Evolutionary conservation across 345 rosid species (phyloP), one percentile per base, ranked within the genome.

Genomic region (Citrus mangshanensis): DNA sequence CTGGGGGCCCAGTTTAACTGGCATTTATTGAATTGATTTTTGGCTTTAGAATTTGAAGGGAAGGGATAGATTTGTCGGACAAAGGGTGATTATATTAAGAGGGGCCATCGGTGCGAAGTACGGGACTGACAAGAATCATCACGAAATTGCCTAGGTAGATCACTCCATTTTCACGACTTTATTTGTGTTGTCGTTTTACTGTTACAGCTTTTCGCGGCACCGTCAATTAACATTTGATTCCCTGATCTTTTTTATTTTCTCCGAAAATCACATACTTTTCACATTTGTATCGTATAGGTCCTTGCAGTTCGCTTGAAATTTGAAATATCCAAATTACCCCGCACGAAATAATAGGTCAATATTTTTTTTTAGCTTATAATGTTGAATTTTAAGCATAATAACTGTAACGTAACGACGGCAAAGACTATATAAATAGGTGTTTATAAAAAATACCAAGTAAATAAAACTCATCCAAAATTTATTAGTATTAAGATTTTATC

Each of bases 401-500:
- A 42, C 0, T 10, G 16, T 12, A 42, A 42, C 0, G 51, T 12
- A 42, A 42, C 13, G 13, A 42, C 13, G 3, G 16, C 1, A 35
- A 35, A 35, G 37, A 35, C 37, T 35, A 35, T 42, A 12, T 0
- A 42, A 42, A 42, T 42, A 12, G 12, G 51, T 3, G 1, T 42
- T 42, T 42, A 42, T 42, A 0, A 42, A 42, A 42, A 42, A 46
- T 46, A 46, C 18, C 0, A 12, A 46, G 1, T 46, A 46, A 46
- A 46, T 0, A 46, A 46, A 46, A 46, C 0, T 46, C 5, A 46
- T 46, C 5, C 0, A 46, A 46, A 12, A 1, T 46, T 46, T 46
- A 0, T 46, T 46, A 46, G 0, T 13, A 46, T 46, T 46, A 0
- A 3, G 4, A 46, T 46, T 0, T 10, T 46, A 46, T 46, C 5